Evolutionary conservation across 2,329 filamentous ascomycete species (phyloP).

Genomic region (Curvularia eragrostidis): DNA sequence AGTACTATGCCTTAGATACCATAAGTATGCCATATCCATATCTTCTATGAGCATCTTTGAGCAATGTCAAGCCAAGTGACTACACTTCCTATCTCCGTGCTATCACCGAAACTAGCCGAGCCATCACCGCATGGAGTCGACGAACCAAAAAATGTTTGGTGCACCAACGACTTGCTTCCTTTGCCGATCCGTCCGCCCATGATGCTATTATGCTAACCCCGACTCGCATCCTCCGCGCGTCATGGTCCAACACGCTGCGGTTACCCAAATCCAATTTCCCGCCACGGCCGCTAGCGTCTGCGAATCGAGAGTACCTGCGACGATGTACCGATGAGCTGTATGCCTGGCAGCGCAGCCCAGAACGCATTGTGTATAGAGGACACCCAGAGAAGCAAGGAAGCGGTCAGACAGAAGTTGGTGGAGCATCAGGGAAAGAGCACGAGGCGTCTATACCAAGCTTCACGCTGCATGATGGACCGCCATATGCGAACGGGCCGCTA

Average conservation of each 20-base stretch:
- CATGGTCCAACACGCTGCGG: constrained; percentile 56
- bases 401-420: background rate
- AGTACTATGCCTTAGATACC: background rate
- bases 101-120: constrained; percentile 24
- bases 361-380: constrained; percentile 52
- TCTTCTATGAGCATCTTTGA: background rate
- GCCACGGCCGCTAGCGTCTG: constrained; percentile 49
- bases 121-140: constrained; percentile 19
- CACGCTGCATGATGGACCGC: constrained; percentile 90
- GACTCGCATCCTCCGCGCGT: constrained; percentile 48
- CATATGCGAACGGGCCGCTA: constrained; percentile 91
- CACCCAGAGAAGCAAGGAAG: constrained; percentile 11
- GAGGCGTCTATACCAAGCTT: constrained; percentile 63
- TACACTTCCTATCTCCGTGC: constrained; percentile 3
- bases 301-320: constrained; percentile 64
- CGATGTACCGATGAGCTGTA: constrained; percentile 89
- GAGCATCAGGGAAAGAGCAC: background rate
- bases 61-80: no score
- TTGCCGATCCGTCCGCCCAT: constrained; percentile 26
- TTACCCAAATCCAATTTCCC: constrained; percentile 59
- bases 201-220: constrained; percentile 51
- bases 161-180: constrained; percentile 7
- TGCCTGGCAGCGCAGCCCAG: constrained; percentile 73
- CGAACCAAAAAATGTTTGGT: constrained; percentile 22
- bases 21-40: background rate